These are phyloP conservation scores for Lactarius hengduanensis DNA, from an alignment of 768 basidiomycete species.

Conservation along the genomic window DNA sequence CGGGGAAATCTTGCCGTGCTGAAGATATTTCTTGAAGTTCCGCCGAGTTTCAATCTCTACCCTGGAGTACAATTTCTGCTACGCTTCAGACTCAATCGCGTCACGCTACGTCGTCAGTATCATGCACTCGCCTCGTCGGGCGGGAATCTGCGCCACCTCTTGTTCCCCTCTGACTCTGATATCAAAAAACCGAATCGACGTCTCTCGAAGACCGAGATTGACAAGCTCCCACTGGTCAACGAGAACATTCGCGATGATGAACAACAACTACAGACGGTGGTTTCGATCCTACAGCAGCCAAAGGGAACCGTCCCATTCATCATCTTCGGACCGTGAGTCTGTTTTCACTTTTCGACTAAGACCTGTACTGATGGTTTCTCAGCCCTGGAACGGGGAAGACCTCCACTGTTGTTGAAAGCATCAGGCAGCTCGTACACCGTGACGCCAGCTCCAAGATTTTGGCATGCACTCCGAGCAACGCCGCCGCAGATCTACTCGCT, in stretches of 20 bases:
- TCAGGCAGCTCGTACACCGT: slow-evolving; percentile 35
- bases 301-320: slow-evolving; percentile 54
- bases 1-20: slow-evolving; percentile 33
- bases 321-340: slow-evolving; percentile 59
- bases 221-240: slow-evolving; percentile 39
- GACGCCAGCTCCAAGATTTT: slow-evolving; percentile 33
- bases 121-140: slow-evolving; percentile 51
- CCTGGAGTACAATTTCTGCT: slow-evolving; percentile 45
- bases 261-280: slow-evolving; percentile 50
- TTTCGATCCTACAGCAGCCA: slow-evolving; percentile 43
- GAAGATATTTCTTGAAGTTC: slow-evolving; percentile 53
- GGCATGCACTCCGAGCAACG: slow-evolving; percentile 41
- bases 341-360: not conserved
- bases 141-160: slow-evolving; percentile 41
- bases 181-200: slow-evolving; percentile 24
- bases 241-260: slow-evolving; percentile 45
- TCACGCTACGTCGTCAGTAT: slow-evolving; percentile 57
- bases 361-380: not conserved
- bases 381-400: slow-evolving; percentile 46
- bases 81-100: slow-evolving; percentile 54
- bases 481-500: slow-evolving; percentile 39
- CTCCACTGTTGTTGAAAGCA: slow-evolving; percentile 39
- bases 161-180: slow-evolving; percentile 48
- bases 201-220: slow-evolving; percentile 26
- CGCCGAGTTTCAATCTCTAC: slow-evolving; percentile 42